Conservation (phyloP, 352 stramenopile species). For the Phytophthora capsici region DNA sequence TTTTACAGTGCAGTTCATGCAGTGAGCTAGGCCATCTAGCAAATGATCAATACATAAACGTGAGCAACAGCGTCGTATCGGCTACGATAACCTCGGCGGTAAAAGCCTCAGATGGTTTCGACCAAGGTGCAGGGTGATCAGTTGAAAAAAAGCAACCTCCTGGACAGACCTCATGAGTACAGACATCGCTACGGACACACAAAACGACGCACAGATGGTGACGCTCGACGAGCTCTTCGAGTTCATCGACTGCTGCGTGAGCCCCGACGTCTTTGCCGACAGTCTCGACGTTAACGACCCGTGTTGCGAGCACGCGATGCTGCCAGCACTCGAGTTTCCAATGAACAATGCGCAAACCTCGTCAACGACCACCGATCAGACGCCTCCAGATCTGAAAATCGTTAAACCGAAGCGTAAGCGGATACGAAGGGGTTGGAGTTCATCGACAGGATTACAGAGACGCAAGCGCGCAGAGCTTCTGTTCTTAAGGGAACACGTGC, state of each 20-base stretch:
- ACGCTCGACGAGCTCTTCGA: constrained; percentile 36
- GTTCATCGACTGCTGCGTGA: constrained; percentile 36
- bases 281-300: neutral
- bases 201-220: constrained; percentile 18
- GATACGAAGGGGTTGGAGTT: constrained; percentile 32
- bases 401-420: constrained; percentile 24
- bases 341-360: neutral
- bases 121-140: constrained; percentile 5
- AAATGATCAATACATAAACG: constrained; percentile 13
- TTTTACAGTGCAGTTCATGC: too few species aligned
- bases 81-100: constrained; percentile 1
- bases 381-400: neutral
- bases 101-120: constrained; percentile 2
- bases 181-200: neutral
- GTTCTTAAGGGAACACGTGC: constrained; percentile 27
- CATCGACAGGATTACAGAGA: constrained; percentile 32
- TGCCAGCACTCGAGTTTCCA: constrained; percentile 1
- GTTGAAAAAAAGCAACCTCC: constrained; percentile 3
- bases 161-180: constrained; percentile 11
- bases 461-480: constrained; percentile 34
- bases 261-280: constrained; percentile 5
- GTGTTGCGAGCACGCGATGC: neutral
- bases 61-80: neutral
- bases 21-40: constrained; percentile 2
- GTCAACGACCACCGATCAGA: neutral